Conservation (phyloP, 257 asterid species). For the Fraxinus anomala region DNA sequence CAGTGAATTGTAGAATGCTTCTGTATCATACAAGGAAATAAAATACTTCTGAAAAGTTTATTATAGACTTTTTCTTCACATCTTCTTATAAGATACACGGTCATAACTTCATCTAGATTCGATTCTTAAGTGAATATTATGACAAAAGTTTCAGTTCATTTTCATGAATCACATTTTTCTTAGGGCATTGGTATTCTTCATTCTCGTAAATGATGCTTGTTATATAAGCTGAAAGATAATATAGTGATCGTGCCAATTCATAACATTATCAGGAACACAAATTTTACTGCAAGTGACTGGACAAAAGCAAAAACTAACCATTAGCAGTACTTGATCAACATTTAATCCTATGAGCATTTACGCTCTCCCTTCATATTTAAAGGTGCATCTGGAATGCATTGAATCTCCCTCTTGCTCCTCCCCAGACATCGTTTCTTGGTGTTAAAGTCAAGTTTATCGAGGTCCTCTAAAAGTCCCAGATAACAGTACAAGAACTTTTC, state of each 20-base stretch:
- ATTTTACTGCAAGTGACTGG: background rate
- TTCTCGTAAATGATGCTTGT: no score
- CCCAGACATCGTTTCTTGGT: conserved; percentile 53
- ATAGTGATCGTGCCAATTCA: no score
- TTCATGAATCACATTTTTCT: no score
- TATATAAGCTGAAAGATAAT: no score
- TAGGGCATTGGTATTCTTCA: no score
- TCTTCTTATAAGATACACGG: background rate
- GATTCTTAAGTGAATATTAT: background rate
- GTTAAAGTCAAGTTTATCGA: conserved; percentile 62
- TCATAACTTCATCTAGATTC: background rate
- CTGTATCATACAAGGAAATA: background rate
- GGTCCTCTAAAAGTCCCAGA: conserved; percentile 63
- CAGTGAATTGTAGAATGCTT: background rate
- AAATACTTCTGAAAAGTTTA: background rate
- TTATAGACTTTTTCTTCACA: background rate
- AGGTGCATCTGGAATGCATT: conserved; percentile 41
- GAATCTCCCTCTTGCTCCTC: conserved; percentile 64
- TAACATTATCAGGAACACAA: background rate
- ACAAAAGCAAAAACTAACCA: background rate
- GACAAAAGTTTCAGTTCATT: no score
- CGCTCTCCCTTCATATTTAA: background rate
- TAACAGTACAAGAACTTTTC: conserved; percentile 52
- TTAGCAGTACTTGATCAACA: background rate
- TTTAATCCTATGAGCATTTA: background rate